Conservation (phyloP, 139 green algal genomes). For the Desmodesmus armatus region DNA sequence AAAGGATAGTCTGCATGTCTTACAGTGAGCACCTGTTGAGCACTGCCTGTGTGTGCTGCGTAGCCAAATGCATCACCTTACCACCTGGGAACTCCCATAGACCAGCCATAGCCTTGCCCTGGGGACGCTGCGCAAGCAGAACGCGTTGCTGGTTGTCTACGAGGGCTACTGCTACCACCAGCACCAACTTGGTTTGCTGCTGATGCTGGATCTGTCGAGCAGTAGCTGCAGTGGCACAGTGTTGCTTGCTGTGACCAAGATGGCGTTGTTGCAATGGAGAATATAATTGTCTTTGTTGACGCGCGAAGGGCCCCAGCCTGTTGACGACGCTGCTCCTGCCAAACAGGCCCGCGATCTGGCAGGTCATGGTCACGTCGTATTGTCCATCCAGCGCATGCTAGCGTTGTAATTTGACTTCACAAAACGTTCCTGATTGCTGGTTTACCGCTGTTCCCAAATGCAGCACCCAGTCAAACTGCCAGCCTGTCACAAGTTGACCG, state of each 20-base stretch:
- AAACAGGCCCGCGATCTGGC: no score
- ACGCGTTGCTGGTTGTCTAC: constrained; percentile 60
- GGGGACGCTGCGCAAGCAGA: constrained; percentile 75
- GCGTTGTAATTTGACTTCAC: no score
- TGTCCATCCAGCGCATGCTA: no score
- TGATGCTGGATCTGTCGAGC: background rate
- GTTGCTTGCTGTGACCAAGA: background rate
- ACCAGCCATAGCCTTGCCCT: constrained; percentile 66
- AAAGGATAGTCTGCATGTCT: background rate
- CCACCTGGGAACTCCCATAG: constrained; percentile 79
- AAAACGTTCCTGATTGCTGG: no score
- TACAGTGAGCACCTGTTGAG: background rate
- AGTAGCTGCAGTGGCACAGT: background rate
- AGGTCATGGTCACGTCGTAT: no score
- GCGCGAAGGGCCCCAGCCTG: no score
- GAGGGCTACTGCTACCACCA: constrained; percentile 68
- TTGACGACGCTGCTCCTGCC: no score
- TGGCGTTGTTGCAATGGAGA: no score
- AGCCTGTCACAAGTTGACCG: no score
- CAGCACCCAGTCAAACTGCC: no score
- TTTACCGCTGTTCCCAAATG: no score
- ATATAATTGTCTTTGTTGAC: no score
- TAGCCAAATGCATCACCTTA: constrained; percentile 50
- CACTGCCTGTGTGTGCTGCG: background rate
- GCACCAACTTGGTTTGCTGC: constrained; percentile 49